These are phyloP conservation scores for Ochromonas danica DNA, from an alignment of 108 stramenopile genomes.

Conservation along the genomic window DNA sequence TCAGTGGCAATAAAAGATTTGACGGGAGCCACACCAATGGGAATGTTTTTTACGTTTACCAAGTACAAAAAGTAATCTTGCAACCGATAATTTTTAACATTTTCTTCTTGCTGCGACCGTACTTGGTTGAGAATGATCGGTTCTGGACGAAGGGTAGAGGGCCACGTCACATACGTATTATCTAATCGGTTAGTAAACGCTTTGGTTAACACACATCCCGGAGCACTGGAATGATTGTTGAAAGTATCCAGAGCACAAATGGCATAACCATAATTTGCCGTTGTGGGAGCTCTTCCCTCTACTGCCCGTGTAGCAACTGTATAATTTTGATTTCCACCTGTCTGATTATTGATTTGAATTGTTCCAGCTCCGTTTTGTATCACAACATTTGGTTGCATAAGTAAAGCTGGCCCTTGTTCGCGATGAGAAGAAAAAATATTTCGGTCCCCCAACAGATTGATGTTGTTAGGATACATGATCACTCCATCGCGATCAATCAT, in stretches of 20 bases:
- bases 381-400: conserved; percentile 16
- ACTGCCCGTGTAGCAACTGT: conserved; percentile 13
- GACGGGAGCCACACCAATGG: conserved; percentile 12
- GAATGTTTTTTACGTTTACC: conserved; percentile 17
- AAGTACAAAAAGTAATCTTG: conserved; percentile 17
- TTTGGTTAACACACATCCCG: conserved; percentile 15
- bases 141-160: conserved; percentile 13
- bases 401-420: conserved; percentile 13
- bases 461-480: conserved; percentile 16
- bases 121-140: conserved; percentile 15
- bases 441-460: conserved; percentile 13
- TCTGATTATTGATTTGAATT: conserved; percentile 17
- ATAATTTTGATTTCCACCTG: conserved; percentile 17
- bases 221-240: conserved; percentile 15
- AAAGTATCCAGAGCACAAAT: conserved; percentile 16
- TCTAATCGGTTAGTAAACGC: conserved; percentile 15
- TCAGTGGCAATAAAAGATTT: conserved; percentile 17
- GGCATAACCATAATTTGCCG: conserved; percentile 15
- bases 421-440: conserved; percentile 17
- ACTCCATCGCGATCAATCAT: conserved; percentile 15
- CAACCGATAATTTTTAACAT: conserved; percentile 17
- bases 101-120: conserved; percentile 14
- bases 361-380: conserved; percentile 15
- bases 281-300: conserved; percentile 13
- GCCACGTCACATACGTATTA: conserved; percentile 15